Evolutionary conservation across 805 yeast genomes (phyloP).

Genomic region (Starmerella asiatica): DNA sequence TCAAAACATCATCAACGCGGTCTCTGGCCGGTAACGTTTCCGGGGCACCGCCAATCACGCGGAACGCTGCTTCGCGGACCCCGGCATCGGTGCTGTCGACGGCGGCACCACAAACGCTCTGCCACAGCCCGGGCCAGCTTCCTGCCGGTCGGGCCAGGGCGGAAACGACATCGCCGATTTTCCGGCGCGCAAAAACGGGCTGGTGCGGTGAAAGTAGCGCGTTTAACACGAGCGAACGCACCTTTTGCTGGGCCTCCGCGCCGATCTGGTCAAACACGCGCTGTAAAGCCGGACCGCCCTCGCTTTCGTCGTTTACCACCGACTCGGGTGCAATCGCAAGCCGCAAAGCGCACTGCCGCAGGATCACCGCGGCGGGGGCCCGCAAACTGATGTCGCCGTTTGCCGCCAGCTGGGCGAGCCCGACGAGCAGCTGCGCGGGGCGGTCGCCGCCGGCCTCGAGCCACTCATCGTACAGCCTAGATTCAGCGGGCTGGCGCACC

Average conservation of each 20-base stretch:
- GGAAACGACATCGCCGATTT: slow-evolving; percentile 84
- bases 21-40: slow-evolving; percentile 40
- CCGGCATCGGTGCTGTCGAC: slow-evolving; percentile 42
- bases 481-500: slow-evolving; percentile 67
- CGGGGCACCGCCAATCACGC: slow-evolving; percentile 78
- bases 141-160: slow-evolving; percentile 59
- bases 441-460: slow-evolving; percentile 37
- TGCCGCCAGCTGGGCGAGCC: slow-evolving; percentile 68
- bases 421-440: slow-evolving; percentile 57
- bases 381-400: slow-evolving; percentile 41
- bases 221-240: slow-evolving; percentile 50
- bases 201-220: slow-evolving; percentile 57
- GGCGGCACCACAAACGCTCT: slow-evolving; percentile 54
- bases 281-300: slow-evolving; percentile 50
- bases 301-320: not conserved
- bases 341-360: slow-evolving; percentile 59
- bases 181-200: slow-evolving; percentile 71
- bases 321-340: slow-evolving; percentile 23
- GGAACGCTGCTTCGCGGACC: slow-evolving; percentile 78
- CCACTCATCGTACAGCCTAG: slow-evolving; percentile 63
- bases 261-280: slow-evolving; percentile 64
- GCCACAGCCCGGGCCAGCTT: slow-evolving; percentile 69
- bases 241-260: slow-evolving; percentile 43
- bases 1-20: slow-evolving; percentile 36
- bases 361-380: slow-evolving; percentile 74